These are phyloP conservation scores for Cercophora newfieldiana DNA, from an alignment of 495 filamentous ascomycete genomes.

Conservation along the genomic window DNA sequence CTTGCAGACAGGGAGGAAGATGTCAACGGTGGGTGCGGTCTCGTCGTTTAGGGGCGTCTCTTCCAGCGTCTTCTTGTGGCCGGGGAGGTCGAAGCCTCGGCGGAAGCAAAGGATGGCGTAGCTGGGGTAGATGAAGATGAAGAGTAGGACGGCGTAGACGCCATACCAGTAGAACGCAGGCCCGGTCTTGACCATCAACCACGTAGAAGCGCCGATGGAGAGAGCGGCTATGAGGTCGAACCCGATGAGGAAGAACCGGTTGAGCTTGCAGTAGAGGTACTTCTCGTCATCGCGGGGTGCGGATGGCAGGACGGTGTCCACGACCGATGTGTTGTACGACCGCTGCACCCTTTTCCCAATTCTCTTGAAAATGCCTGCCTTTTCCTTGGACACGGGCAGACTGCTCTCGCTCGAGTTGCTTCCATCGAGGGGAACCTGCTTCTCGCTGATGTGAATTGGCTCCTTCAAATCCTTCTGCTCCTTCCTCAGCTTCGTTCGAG, in stretches of 20 bases:
- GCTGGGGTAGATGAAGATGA: constrained; percentile 33
- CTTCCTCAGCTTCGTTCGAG: neutral
- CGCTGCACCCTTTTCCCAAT: neutral
- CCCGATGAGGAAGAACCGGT: constrained; percentile 33
- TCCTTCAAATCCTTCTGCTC: neutral
- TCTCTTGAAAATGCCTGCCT: neutral
- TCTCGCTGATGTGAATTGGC: neutral
- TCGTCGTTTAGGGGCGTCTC: constrained; percentile 30
- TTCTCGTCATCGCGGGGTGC: constrained; percentile 34
- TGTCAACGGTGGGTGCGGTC: constrained; percentile 32
- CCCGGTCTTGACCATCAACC: constrained; percentile 30
- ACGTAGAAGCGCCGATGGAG: constrained; percentile 33
- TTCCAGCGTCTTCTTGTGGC: constrained; percentile 20
- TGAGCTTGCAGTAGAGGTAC: constrained; percentile 28
- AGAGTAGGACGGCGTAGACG: constrained; percentile 32
- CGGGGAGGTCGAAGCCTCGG: constrained; percentile 28
- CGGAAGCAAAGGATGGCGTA: constrained; percentile 31
- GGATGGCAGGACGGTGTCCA: constrained; percentile 26
- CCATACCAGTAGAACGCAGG: constrained; percentile 36
- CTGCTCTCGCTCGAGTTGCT: neutral
- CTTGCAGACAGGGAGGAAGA: constrained; percentile 35
- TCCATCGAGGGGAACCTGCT: neutral
- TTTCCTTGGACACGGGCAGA: neutral
- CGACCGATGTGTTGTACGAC: constrained; percentile 2
- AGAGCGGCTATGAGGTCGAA: constrained; percentile 33